Evolutionary conservation across 495 filamentous ascomycete genomes (phyloP).

Genomic region (Hypoxylon intermedium): DNA sequence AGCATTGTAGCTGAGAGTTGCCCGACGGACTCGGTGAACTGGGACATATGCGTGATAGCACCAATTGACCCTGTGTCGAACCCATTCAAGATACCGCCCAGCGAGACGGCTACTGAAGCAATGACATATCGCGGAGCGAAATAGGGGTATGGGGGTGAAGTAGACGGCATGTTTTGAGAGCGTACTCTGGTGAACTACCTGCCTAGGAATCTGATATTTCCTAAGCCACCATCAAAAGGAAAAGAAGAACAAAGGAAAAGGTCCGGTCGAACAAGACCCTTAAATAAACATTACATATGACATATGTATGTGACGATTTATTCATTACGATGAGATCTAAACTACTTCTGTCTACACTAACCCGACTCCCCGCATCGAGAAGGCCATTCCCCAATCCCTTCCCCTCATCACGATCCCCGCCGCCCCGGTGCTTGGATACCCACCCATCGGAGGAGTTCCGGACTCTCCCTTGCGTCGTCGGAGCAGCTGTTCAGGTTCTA

Average conservation of each 20-base stretch:
- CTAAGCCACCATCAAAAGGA: no score
- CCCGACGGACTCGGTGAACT: slow-evolving; percentile 60
- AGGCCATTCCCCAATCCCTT: not conserved
- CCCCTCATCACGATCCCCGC: slow-evolving; percentile 24
- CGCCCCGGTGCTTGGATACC: slow-evolving; percentile 11
- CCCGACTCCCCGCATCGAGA: slow-evolving; percentile 20
- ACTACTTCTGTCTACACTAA: no score
- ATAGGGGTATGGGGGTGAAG: slow-evolving; percentile 14
- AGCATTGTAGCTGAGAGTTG: slow-evolving; percentile 61
- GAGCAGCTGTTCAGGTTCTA: not conserved
- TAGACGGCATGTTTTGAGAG: slow-evolving; percentile 3
- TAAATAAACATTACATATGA: no score
- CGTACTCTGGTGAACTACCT: not conserved
- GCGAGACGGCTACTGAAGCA: slow-evolving; percentile 33
- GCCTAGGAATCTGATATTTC: no score
- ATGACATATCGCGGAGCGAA: slow-evolving; percentile 38
- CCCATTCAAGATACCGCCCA: slow-evolving; percentile 44
- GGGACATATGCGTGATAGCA: slow-evolving; percentile 65
- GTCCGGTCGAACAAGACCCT: no score
- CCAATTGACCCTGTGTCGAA: slow-evolving; percentile 72
- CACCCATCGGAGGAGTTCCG: slow-evolving; percentile 22
- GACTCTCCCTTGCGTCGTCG: not conserved
- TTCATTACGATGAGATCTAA: no score
- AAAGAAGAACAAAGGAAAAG: no score
- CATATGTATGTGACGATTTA: no score